Conservation (phyloP, 352 stramenopile species). For the Thalassiosira mediterranea region DNA sequence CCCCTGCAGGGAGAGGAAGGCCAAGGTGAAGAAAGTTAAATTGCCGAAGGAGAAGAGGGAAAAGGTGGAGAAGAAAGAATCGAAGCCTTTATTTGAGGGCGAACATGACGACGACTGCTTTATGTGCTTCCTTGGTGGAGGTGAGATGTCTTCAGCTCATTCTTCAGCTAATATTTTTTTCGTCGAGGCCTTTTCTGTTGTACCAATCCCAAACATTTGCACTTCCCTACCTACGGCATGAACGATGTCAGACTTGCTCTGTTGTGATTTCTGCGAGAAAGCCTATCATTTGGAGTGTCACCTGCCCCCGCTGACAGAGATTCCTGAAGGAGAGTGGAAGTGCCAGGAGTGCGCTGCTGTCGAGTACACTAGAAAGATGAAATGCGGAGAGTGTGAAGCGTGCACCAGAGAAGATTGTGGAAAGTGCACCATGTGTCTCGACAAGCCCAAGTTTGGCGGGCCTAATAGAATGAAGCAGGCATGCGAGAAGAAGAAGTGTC, state of each 20-base stretch:
- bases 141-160: constrained; percentile 18
- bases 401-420: constrained; percentile 48
- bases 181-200: background rate
- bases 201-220: background rate
- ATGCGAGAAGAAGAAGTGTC: constrained; percentile 41
- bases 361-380: constrained; percentile 44
- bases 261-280: constrained; percentile 60
- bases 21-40: background rate
- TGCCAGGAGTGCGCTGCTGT: constrained; percentile 54
- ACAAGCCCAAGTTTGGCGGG: constrained; percentile 57
- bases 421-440: constrained; percentile 37
- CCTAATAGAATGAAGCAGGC: constrained; percentile 26
- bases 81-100: constrained; percentile 42
- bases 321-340: constrained; percentile 53
- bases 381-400: constrained; percentile 51
- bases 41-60: constrained; percentile 2
- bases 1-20: constrained; percentile 27
- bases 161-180: background rate
- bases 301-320: constrained; percentile 40
- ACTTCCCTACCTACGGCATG: background rate
- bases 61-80: constrained; percentile 17
- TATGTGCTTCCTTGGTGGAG: constrained; percentile 51
- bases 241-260: constrained; percentile 51
- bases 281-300: constrained; percentile 50
- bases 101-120: constrained; percentile 57